Percentiles rank a stretch among this genome's conserved stretches.
phyloP scores from a whole-genome alignment of 1,139 yeast species.

The Hyphopichia buzzinii region DNA sequence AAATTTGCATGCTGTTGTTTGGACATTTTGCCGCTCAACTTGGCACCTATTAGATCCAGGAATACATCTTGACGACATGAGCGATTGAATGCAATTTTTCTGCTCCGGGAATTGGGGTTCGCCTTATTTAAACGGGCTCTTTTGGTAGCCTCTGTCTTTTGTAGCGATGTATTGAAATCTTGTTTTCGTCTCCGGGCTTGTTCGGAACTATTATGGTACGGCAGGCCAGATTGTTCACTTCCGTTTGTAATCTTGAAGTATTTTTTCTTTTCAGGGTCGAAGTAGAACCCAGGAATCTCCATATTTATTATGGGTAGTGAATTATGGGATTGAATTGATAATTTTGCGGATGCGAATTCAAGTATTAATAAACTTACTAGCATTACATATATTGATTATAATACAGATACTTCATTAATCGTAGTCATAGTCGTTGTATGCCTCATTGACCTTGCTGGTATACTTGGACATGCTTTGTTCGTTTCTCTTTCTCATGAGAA shows the following conservation, averaged over 20 bases:
- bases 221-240: slow-evolving; percentile 16
- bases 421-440: slow-evolving; percentile 7
- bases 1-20: background rate
- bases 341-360: too few species aligned
- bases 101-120: background rate
- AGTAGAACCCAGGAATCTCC: slow-evolving; percentile 47
- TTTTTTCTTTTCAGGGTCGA: slow-evolving; percentile 37
- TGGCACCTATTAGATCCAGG: background rate
- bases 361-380: too few species aligned
- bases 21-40: background rate
- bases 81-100: background rate
- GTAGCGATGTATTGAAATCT: slow-evolving; percentile 6
- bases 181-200: slow-evolving; percentile 29
- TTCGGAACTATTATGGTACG: slow-evolving; percentile 35
- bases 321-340: too few species aligned
- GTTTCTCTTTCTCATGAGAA: slow-evolving; percentile 55
- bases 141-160: background rate
- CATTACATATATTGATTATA: background rate
- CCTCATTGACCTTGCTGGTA: slow-evolving; percentile 3
- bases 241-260: slow-evolving; percentile 49
- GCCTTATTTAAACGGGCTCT: background rate
- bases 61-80: background rate
- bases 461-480: slow-evolving; percentile 33
- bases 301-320: too few species aligned
- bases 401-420: slow-evolving; percentile 2